Evolutionary conservation across 23 red algal genomes (phyloP).

Genomic region (Pyropia yezoensis): DNA sequence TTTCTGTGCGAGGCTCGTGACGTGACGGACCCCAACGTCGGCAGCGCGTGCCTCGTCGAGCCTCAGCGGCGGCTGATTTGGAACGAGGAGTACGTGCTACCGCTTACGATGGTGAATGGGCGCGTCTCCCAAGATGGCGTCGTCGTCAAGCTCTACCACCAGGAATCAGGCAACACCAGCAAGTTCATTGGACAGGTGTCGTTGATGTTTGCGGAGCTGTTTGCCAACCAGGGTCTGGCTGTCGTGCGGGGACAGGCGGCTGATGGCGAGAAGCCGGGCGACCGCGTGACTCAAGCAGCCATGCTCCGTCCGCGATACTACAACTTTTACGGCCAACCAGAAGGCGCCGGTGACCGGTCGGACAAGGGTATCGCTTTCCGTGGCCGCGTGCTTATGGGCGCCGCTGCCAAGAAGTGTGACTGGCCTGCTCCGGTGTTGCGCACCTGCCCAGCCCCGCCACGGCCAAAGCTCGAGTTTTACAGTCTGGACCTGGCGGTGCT

Average conservation of each 20-base stretch:
- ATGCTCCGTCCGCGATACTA: conserved; percentile 78
- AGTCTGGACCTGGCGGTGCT: conserved; percentile 45
- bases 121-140: conserved; percentile 52
- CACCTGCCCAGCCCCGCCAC: conserved; percentile 48
- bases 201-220: conserved; percentile 51
- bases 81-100: conserved; percentile 67
- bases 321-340: conserved; percentile 78
- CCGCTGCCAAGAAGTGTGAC: conserved; percentile 60
- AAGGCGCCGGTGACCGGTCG: conserved; percentile 46
- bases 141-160: conserved; percentile 54
- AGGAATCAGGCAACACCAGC: conserved; percentile 15
- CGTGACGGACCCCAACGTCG: conserved; percentile 47
- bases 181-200: conserved; percentile 63
- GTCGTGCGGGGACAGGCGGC: conserved; percentile 66
- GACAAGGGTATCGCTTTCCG: conserved; percentile 75
- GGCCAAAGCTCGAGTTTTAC: conserved; percentile 62
- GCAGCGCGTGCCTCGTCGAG: conserved; percentile 36
- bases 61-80: conserved; percentile 47
- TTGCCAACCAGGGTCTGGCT: conserved; percentile 42
- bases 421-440: conserved; percentile 30
- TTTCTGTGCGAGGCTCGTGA: conserved; percentile 56
- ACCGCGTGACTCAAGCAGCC: conserved; percentile 42
- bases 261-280: conserved; percentile 57
- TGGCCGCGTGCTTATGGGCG: conserved; percentile 61
- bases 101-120: conserved; percentile 61